These are phyloP conservation scores for Harringtonia lauricola DNA, from an alignment of 2,329 filamentous ascomycete species.

Conservation along the genomic window DNA sequence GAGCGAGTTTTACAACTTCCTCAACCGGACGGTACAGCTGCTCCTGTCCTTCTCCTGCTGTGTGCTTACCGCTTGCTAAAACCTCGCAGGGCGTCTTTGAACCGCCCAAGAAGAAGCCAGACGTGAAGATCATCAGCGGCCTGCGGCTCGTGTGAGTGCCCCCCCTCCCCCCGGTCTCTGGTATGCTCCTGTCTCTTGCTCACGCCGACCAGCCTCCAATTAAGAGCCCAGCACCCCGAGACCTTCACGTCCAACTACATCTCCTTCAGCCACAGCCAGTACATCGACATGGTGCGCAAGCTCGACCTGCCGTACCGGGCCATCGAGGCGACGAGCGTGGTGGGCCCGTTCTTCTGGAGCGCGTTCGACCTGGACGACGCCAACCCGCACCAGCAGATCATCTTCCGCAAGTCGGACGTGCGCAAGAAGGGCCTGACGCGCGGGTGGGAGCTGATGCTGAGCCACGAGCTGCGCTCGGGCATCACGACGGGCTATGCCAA, in stretches of 20 bases:
- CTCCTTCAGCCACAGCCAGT: constrained; percentile 37
- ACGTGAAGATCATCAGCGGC: constrained; percentile 35
- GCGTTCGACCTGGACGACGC: constrained; percentile 44
- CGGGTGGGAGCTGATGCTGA: constrained; percentile 54
- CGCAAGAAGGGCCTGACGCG: constrained; percentile 52
- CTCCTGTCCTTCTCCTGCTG: neutral
- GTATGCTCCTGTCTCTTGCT: neutral
- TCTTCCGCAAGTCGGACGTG: constrained; percentile 56
- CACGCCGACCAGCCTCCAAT: constrained; percentile 35
- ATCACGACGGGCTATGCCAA: constrained; percentile 52
- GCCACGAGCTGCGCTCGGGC: constrained; percentile 40
- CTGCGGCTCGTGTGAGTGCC: constrained; percentile 41
- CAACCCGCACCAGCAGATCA: constrained; percentile 47
- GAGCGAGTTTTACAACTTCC: constrained; percentile 45
- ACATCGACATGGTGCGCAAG: constrained; percentile 43
- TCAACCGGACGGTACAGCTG: constrained; percentile 34
- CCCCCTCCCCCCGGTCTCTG: neutral
- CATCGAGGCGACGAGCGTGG: constrained; percentile 47
- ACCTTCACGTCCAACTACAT: constrained; percentile 47
- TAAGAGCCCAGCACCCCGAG: constrained; percentile 42
- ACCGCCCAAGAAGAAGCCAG: constrained; percentile 26
- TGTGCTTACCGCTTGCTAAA: neutral
- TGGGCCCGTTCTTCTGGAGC: constrained; percentile 54
- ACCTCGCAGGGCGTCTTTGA: constrained; percentile 3
- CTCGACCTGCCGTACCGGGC: constrained; percentile 43